phyloP scores from a whole-genome alignment of 2,329 filamentous ascomycete genomes.

The Neonectria magnoliae region DNA sequence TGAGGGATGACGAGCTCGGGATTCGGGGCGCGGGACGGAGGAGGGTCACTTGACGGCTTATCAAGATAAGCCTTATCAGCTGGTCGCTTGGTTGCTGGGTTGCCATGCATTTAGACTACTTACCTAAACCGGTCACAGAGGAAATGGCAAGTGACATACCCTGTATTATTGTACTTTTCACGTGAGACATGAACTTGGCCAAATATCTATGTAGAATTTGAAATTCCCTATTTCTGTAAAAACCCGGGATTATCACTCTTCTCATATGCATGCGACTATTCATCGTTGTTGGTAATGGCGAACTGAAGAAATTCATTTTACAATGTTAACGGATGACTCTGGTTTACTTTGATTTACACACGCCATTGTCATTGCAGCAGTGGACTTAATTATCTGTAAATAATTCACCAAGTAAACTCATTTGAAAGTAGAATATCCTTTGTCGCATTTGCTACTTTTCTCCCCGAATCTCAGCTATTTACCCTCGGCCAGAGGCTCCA shows the following conservation, averaged over 20 bases:
- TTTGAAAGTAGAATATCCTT: neutral
- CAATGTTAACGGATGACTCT: too few relatives aligned
- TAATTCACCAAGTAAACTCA: neutral
- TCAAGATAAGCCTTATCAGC: conserved; percentile 17
- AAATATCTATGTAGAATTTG: neutral
- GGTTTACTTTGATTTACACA: neutral
- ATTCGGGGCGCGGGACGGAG: conserved; percentile 22
- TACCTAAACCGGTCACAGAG: neutral
- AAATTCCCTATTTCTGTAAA: neutral
- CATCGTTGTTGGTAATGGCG: too few relatives aligned
- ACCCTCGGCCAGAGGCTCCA: conserved; percentile 27
- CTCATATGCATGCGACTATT: too few relatives aligned
- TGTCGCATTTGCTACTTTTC: neutral
- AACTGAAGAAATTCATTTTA: too few relatives aligned
- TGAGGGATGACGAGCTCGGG: conserved; percentile 32
- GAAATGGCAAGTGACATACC: neutral
- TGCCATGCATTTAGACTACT: neutral
- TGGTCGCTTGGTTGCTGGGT: neutral
- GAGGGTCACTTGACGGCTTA: conserved; percentile 34
- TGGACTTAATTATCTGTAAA: neutral
- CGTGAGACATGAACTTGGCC: neutral
- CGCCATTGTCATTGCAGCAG: too few relatives aligned
- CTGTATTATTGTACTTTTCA: neutral
- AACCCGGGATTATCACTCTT: too few relatives aligned
- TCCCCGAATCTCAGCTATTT: neutral